Evolutionary conservation across 106 monocot species (phyloP).

Genomic region (Acorus gramineus): DNA sequence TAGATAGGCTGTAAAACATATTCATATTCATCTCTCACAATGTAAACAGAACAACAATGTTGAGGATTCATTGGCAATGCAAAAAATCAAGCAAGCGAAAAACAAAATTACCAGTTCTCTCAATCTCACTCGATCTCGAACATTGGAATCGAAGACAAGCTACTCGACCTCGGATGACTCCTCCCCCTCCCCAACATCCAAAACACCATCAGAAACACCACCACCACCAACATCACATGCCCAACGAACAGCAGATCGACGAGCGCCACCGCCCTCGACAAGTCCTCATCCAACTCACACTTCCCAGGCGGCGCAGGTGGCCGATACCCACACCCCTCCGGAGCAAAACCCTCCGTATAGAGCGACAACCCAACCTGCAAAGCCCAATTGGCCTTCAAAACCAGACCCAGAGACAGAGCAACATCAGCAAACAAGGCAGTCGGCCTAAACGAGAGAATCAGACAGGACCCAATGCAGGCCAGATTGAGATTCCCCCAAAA

Average conservation of each 20-base stretch:
- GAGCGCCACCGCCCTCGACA: conserved; percentile 3
- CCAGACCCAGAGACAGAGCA: conserved; percentile 2
- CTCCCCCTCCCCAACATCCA: not conserved
- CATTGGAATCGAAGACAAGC: not conserved
- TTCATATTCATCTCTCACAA: no score
- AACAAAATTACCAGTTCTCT: not conserved
- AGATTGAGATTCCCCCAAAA: not conserved
- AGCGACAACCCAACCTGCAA: conserved; percentile 10
- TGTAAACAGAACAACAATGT: no score
- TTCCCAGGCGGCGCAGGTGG: not conserved
- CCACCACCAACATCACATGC: conserved; percentile 1
- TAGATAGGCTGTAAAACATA: no score
- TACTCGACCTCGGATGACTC: no score
- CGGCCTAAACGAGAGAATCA: not conserved
- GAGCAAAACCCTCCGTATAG: not conserved
- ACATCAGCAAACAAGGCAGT: conserved; percentile 4
- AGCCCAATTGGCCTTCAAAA: conserved; percentile 8
- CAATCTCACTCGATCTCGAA: not conserved
- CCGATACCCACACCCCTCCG: not conserved
- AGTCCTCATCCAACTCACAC: conserved; percentile 19
- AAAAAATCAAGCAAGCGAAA: no score
- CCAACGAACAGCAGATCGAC: conserved; percentile 5
- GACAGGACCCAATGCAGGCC: conserved; percentile 1
- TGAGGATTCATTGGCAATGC: no score
- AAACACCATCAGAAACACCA: not conserved